Conservation (phyloP, 176 grass and related monocot species). For the Aegilops umbellulata region DNA sequence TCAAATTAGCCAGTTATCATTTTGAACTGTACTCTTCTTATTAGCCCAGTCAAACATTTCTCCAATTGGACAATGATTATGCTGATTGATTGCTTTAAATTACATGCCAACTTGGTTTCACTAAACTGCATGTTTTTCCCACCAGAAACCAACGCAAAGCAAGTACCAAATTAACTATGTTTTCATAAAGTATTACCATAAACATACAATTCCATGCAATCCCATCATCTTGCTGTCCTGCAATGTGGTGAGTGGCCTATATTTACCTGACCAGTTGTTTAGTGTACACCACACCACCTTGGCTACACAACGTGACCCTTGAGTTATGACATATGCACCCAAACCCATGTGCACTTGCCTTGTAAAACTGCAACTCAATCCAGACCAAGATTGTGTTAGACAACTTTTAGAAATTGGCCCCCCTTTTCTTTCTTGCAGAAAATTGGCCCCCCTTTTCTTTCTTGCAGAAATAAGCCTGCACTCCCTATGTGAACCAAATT, state of each 20-base stretch:
- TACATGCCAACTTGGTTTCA: background rate
- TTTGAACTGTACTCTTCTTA: background rate
- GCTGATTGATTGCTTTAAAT: background rate
- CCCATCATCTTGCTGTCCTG: background rate
- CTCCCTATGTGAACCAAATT: no score
- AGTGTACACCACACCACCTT: background rate
- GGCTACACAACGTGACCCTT: background rate
- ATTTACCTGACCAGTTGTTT: slow-evolving; percentile 1
- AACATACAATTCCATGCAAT: background rate
- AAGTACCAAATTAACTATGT: background rate
- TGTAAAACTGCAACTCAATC: background rate
- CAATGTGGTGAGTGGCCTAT: background rate
- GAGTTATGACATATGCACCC: background rate
- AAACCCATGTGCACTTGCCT: background rate
- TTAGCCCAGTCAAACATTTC: background rate
- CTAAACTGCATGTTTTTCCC: background rate
- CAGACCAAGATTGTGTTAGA: background rate
- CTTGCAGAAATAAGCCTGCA: no score
- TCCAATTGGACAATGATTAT: background rate
- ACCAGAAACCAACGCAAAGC: background rate
- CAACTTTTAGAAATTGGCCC: background rate
- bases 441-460: background rate
- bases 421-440: background rate
- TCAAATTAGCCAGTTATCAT: background rate
- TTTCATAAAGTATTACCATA: background rate